Base-by-base conservation (phyloP, 371 early-diverging fungal genomes). In the Mortierella sp. region DNA sequence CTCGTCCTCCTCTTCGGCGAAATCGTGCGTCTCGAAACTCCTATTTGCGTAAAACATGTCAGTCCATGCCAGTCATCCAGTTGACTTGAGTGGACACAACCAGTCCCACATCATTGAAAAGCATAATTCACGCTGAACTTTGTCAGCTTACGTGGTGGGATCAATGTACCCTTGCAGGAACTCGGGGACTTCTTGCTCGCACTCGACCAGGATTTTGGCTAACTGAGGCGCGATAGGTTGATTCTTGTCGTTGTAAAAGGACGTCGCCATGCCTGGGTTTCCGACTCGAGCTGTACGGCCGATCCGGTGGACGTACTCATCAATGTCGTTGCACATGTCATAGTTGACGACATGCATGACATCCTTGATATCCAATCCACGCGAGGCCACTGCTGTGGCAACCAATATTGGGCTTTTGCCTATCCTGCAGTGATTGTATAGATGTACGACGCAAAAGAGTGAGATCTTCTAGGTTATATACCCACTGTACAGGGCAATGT, bases 301-400 rank as follows among this genome's bases (percentile, higher is more conserved):
- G 61, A 93, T 92, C 39, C 94, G 84, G 60, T 95, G 95, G 53
- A 94, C 89, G 76, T 93, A 94, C 54, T 93, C 93, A 61, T 95
- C 94, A 63, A 92, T 89, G 58, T 87, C 85, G 30, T 78, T 78
- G 44, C 91, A 89, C 60, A 95, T 78, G 80, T 97, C 95, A 72
- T 90, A 95, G 75, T 95, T 94, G 64, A 96, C 85, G 9, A 95
- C 93, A 50, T 91, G 91, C 81, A 90, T 92, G 41, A 95, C 89
- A 58, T 92, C 87, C 56, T 89, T 87, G 47, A 97, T 89, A 81
- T 97, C 96, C 41, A 96, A 80, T 63, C 98, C 98, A 80, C 98
- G 88, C 24, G 96, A 92, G 57, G 94, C 97, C 6, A 98, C 94
- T 39, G 95, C 95, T 3, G 97, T 98, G 27, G 95, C 96, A 34